Evolutionary conservation across 768 basidiomycete species (phyloP).

Genomic region (Cyclocybe aegerita): DNA sequence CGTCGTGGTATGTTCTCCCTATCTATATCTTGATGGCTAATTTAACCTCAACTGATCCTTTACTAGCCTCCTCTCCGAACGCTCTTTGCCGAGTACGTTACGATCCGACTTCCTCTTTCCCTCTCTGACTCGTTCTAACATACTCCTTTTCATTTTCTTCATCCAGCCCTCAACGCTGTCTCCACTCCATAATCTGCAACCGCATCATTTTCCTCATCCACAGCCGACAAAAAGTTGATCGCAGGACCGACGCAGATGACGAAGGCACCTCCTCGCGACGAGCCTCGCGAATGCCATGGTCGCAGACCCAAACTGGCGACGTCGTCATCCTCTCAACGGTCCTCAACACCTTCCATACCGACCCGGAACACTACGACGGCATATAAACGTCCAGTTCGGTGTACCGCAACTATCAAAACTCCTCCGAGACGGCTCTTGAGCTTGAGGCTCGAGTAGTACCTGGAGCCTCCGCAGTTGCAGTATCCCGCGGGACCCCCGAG

Average conservation of each 20-base stretch:
- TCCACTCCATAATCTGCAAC: constrained; percentile 29
- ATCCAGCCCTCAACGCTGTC: constrained; percentile 22
- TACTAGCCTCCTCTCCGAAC: too few relatives aligned
- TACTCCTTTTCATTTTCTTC: not conserved
- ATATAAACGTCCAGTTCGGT: too few relatives aligned
- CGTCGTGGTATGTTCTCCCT: constrained; percentile 4
- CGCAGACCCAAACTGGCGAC: too few relatives aligned
- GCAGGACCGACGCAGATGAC: not conserved
- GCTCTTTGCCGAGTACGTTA: too few relatives aligned
- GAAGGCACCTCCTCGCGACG: not conserved
- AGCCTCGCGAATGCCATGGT: too few relatives aligned
- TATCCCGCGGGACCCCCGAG: not conserved
- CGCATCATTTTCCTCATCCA: constrained; percentile 28
- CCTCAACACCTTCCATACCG: too few relatives aligned
- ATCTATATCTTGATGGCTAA: not conserved
- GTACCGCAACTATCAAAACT: too few relatives aligned
- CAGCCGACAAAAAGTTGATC: constrained; percentile 5
- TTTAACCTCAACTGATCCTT: not conserved
- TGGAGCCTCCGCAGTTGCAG: not conserved
- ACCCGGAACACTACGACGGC: too few relatives aligned
- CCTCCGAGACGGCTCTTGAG: too few relatives aligned
- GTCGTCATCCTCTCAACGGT: too few relatives aligned
- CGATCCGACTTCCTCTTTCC: not conserved
- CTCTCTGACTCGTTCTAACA: not conserved
- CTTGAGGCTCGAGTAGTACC: too few relatives aligned